A percentile compares a stretch with the other conserved stretches of the same genome.
phyloP scores from a whole-genome alignment of 1,139 yeast species.

The Lodderomyces jiufengensis region DNA sequence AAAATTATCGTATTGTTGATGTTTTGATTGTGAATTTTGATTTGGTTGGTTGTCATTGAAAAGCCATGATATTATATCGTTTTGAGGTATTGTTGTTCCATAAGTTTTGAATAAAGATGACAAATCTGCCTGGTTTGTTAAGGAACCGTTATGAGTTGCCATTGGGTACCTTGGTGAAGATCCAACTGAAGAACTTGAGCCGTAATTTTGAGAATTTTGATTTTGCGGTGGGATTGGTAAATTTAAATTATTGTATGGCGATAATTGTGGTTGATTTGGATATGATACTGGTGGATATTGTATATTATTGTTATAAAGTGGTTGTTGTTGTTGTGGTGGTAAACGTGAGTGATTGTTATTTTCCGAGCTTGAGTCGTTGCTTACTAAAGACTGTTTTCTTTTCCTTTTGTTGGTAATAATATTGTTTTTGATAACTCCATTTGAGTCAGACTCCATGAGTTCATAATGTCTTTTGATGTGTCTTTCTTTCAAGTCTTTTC shows the following conservation, averaged over 20 bases:
- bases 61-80: conserved; percentile 41
- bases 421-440: neutral
- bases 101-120: conserved; percentile 8
- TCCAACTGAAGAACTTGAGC: neutral
- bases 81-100: conserved; percentile 20
- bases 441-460: conserved; percentile 4
- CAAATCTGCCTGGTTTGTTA: conserved; percentile 4
- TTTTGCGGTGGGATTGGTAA: neutral
- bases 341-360: neutral
- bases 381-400: neutral
- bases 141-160: conserved; percentile 3
- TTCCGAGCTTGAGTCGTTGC: neutral
- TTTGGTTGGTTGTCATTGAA: conserved; percentile 9
- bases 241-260: too few relatives aligned
- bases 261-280: neutral
- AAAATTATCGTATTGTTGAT: conserved; percentile 7
- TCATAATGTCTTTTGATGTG: conserved; percentile 35
- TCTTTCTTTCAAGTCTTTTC: conserved; percentile 38
- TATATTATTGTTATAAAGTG: neutral
- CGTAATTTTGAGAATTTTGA: neutral
- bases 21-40: neutral
- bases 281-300: neutral
- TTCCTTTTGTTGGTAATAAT: neutral
- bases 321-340: conserved; percentile 3
- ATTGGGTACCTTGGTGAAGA: conserved; percentile 7